A percentile compares a stretch with the other conserved stretches of the same genome.
These are phyloP conservation scores for Oehlia diaphana DNA, from an alignment of 192 early-diverging fungal genomes.

Conservation along the genomic window DNA sequence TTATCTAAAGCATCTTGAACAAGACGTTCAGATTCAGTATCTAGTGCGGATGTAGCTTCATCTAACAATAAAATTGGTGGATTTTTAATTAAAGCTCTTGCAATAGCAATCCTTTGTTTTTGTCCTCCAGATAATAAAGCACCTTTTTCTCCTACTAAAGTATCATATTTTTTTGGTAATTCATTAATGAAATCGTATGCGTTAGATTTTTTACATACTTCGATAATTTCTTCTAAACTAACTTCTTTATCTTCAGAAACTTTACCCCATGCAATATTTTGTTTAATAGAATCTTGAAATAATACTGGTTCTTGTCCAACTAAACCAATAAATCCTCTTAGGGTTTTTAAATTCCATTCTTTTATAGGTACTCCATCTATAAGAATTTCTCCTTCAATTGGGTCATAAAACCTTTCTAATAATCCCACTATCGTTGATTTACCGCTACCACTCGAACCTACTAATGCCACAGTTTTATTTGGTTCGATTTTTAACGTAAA, in stretches of 20 bases:
- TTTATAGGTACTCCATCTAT: slow-evolving; percentile 75
- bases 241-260: slow-evolving; percentile 44
- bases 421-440: slow-evolving; percentile 83
- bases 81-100: slow-evolving; percentile 86
- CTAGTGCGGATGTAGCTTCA: slow-evolving; percentile 88
- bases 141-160: slow-evolving; percentile 84
- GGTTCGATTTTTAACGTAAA: slow-evolving; percentile 64
- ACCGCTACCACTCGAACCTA: slow-evolving; percentile 82
- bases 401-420: slow-evolving; percentile 83
- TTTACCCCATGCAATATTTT: slow-evolving; percentile 69
- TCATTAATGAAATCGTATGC: slow-evolving; percentile 72
- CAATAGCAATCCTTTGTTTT: slow-evolving; percentile 94
- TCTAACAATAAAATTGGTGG: slow-evolving; percentile 83
- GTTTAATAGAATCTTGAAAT: slow-evolving; percentile 71
- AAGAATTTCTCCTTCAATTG: slow-evolving; percentile 51
- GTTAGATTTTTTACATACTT: slow-evolving; percentile 69
- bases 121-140: slow-evolving; percentile 82
- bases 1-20: slow-evolving; percentile 82
- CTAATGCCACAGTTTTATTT: slow-evolving; percentile 84
- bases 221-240: slow-evolving; percentile 72
- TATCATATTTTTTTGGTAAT: slow-evolving; percentile 84
- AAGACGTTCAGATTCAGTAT: slow-evolving; percentile 71
- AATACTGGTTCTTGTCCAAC: slow-evolving; percentile 81
- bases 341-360: slow-evolving; percentile 72
- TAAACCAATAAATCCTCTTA: slow-evolving; percentile 53